Evolutionary conservation across 306 rosid genomes (phyloP), one percentile per base, ranked within the genome.

Genomic region (Vigna unguiculata): DNA sequence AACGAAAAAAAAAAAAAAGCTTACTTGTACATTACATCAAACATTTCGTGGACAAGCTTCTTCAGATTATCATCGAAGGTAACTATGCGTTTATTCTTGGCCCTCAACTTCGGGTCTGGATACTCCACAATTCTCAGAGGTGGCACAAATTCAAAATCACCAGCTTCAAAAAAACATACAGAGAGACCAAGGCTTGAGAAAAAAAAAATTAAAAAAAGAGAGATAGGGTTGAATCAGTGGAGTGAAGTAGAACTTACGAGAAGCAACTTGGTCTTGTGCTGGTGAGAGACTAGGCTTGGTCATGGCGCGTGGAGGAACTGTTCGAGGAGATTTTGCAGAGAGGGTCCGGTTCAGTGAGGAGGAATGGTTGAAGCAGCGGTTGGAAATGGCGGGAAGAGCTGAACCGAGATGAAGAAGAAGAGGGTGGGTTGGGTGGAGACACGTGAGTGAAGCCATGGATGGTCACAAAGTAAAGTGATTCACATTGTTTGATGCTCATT

Each of bases 21-120:
- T 85, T 71, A 92, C 97, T 78, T 90, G 84, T 92, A 95, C 98
- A 95, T 95, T 51, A 95, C 84, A 41, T 90, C 93, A 79, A 95
- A 95, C 97, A 95, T 95, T 78, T 92, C 96, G 43, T 74, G 78
- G 16, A 87, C 97, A 62, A 95, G 77, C 80, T 82, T 95, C 89
- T 88, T 88, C 72, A 90, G 69, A 80, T 83, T 87, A 84, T 87
- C 96, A 78, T 90, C 97, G 45, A 92, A 95, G 2, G 83, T 75
- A 4, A 54, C 85, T 7, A 95, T 78, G 46, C 96, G 87, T 86
- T 86, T 92, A 86, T 92, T 95, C 81, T 70, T 95, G 2, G 83
- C 87, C 84, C 97, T 89, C 79, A 92, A 80, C 74, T 81, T 71
- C 13, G 91, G 96, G 78, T 92, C 88, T 52, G 97, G 97, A 87